Conservation (phyloP, 2,329 filamentous ascomycete species). For the Sarocladiaceae sp. region DNA sequence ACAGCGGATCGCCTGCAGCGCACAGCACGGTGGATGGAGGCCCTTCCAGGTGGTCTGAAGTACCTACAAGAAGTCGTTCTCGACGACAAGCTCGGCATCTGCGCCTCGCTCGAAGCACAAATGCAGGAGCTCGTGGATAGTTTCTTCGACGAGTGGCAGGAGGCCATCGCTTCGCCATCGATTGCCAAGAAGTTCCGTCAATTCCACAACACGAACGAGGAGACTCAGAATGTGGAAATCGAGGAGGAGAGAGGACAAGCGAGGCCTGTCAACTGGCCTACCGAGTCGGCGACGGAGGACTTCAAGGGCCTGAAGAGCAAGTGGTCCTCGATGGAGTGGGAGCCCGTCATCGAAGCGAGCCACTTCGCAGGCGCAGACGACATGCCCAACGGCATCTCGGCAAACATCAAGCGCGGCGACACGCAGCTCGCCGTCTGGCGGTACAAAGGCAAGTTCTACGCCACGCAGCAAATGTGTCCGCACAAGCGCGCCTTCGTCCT, state of each 20-base stretch:
- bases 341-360: conserved; percentile 65
- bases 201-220: conserved; percentile 78
- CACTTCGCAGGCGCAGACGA: conserved; percentile 62
- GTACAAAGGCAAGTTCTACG: conserved; percentile 72
- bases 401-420: conserved; percentile 77
- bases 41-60: conserved; percentile 72
- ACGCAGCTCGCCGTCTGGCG: conserved; percentile 87
- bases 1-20: conserved; percentile 86
- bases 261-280: conserved; percentile 72
- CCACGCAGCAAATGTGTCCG: conserved; percentile 90
- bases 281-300: conserved; percentile 59
- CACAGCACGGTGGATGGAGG: conserved; percentile 83
- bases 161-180: conserved; percentile 65
- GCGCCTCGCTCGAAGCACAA: conserved; percentile 74
- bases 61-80: conserved; percentile 80
- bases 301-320: conserved; percentile 58
- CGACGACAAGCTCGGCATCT: conserved; percentile 80
- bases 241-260: conserved; percentile 66
- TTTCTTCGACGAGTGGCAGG: conserved; percentile 90
- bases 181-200: conserved; percentile 67
- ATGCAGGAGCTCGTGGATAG: conserved; percentile 79
- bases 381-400: conserved; percentile 64
- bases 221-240: conserved; percentile 60
- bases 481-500: conserved; percentile 89
- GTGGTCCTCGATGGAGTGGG: conserved; percentile 64